Base-by-base conservation (phyloP, 2,329 filamentous ascomycete genomes). In the Amauroascus niger region DNA sequence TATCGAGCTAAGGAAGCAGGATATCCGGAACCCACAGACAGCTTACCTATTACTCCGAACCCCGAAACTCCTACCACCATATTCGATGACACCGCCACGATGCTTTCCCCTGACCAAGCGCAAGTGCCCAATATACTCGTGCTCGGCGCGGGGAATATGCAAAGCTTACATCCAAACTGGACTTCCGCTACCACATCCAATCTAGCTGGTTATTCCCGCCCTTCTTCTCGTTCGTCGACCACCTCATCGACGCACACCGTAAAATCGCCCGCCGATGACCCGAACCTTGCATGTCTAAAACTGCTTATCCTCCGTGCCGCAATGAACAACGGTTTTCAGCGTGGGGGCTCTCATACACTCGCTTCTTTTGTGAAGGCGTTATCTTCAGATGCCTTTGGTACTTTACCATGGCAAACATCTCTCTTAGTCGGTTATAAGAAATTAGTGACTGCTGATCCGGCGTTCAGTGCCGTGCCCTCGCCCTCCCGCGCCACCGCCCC, bases 51-150 rank as follows among this genome's bases (percentile, higher is more conserved):
- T 30, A 48, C 28, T 35, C 41, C 39, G 60, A 69, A 74, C 3
- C 90, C 90, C 0, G 91, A 97, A 71, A 97, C 90, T 0, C 90
- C 90, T 0, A 91, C 91, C 0, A 97, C 90, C 3, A 89, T 96
- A 61, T 96, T 96, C 62, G 91, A 96, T 67, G 90, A 97, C 65
- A 88, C 86, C 0, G 84, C 93, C 63, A 52, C 50, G 18, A 89
- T 87, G 0, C 82, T 87, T 3, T 94, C 89, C 0, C 86, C 86
- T 0, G 87, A 91, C 53, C 87, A 87, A 59, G 81, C 84, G 0
- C 83, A 82, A 37, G 80, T 89, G 52, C 90, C 88, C 5, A 94
- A 95, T 64, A 95, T 96, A 61, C 77, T 95, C 49, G 84, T 96
- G 0, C 78, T 95, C 0, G 88, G 88, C 2, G 86, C 88, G 3